Base-by-base conservation (phyloP, 371 early-diverging fungal genomes). In the Rhizopus delemar region DNA sequence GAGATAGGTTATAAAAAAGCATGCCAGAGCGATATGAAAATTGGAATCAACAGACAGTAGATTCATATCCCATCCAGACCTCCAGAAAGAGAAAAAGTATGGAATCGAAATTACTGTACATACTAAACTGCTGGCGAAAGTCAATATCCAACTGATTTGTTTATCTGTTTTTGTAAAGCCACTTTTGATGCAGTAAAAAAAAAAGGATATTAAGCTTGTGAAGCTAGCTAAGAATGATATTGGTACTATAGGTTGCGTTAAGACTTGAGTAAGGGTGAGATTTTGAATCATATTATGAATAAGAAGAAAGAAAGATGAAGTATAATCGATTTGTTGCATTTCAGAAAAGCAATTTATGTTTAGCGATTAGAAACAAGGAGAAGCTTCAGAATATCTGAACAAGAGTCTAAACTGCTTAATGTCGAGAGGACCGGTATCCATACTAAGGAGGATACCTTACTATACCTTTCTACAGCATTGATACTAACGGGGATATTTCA, bases 1-100 rank as follows among this genome's bases (percentile, higher is more conserved):
- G 22, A 82, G 48, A 48, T 77, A 85, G 12, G 66, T 65, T n/a
- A 74, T 64, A 49, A 79, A 79, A 53, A 74, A 76, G 34, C 66
- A 66, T 2, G 49, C 46, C 4, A 61, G 12, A 7, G 66, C 50
- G n/a, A 35, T 61, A 39, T 66, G 62, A 2, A 39, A 38, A 28
- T 61, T 45, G 29, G 62, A 53, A 33, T 61, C 66, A 6, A n/a
- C 43, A 11, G 51, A 32, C 1, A 72, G 46, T 2, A 43, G 31
- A 22, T 28, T 22, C 56, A 74, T 65, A 46, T 74, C 63, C 69
- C 66, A 69, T 6, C 68, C 68, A 13, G 71, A 71, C 11, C 22
- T 16, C 67, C 67, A 69, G 34, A 71, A 75, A 3, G 35, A 38
- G 33, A 55, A 41, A 41, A 67, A 66, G 43, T 53, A 64, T 1